A percentile compares a stretch with the other conserved stretches of the same genome.
These are phyloP conservation scores for Linnemannia zychae DNA, from an alignment of 192 early-diverging fungal genomes.

Conservation along the genomic window DNA sequence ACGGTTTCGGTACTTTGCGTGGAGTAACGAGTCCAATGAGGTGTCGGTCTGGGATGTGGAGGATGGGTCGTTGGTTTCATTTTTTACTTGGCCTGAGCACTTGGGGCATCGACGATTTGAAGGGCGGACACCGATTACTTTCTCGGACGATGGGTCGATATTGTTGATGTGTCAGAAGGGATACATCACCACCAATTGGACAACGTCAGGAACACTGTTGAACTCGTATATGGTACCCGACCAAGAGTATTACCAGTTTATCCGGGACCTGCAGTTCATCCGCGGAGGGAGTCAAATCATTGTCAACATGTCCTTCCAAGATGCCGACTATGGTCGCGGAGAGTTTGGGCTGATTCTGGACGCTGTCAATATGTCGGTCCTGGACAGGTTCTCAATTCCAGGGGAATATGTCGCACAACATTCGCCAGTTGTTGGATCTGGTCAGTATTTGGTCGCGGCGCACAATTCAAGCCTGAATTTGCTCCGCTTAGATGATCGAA, in stretches of 20 bases:
- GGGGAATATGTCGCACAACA: not conserved
- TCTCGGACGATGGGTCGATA: constrained; percentile 1
- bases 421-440: not conserved
- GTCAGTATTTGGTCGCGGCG: not conserved
- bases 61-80: not conserved
- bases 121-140: not conserved
- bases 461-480: not conserved
- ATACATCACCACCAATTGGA: not conserved
- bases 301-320: constrained; percentile 5
- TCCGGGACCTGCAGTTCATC: not conserved
- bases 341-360: constrained; percentile 1
- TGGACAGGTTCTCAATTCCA: not conserved
- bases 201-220: not conserved
- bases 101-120: not conserved
- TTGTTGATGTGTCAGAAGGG: constrained; percentile 5
- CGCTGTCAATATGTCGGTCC: not conserved
- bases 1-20: not conserved
- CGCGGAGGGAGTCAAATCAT: not conserved
- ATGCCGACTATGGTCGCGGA: constrained; percentile 1
- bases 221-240: not conserved
- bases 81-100: not conserved
- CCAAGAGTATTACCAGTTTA: not conserved
- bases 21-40: constrained; percentile 1
- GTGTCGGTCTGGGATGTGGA: constrained; percentile 14
- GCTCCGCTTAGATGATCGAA: not conserved